phyloP scores from a whole-genome alignment of 2,329 filamentous ascomycete genomes.

The Cucurbitaria berberidis region DNA sequence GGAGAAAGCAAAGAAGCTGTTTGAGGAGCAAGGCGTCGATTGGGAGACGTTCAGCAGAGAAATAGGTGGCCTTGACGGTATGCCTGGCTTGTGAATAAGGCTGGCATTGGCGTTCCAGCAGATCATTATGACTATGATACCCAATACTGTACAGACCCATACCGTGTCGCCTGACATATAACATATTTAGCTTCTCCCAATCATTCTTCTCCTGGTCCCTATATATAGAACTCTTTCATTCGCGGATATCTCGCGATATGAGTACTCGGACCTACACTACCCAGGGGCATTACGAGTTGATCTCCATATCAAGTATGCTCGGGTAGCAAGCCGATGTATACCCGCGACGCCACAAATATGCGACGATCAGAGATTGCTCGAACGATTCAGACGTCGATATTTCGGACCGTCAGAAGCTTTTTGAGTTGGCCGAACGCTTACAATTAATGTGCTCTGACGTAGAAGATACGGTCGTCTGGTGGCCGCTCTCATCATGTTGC shows the following conservation, averaged over 20 bases:
- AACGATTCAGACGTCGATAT: not conserved
- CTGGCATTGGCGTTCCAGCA: not conserved
- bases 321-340: not conserved
- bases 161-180: not conserved
- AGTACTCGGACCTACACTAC: not conserved
- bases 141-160: not conserved
- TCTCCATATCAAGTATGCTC: not conserved
- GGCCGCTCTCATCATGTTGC: too few relatives aligned
- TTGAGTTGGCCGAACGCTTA: not conserved
- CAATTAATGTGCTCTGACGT: not conserved
- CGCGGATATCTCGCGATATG: not conserved
- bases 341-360: not conserved
- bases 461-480: not conserved
- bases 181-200: not conserved
- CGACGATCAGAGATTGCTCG: not conserved
- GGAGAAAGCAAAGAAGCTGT: constrained; percentile 75
- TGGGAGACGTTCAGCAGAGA: constrained; percentile 82
- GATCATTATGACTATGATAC: not conserved
- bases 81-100: constrained; percentile 53
- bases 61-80: constrained; percentile 65
- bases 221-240: not conserved
- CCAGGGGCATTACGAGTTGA: not conserved
- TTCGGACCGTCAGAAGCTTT: not conserved
- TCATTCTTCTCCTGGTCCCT: not conserved
- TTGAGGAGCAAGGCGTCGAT: constrained; percentile 76